Evolutionary conservation across 2,329 filamentous ascomycete species (phyloP).

Genomic region (Aspergillus sp.): DNA sequence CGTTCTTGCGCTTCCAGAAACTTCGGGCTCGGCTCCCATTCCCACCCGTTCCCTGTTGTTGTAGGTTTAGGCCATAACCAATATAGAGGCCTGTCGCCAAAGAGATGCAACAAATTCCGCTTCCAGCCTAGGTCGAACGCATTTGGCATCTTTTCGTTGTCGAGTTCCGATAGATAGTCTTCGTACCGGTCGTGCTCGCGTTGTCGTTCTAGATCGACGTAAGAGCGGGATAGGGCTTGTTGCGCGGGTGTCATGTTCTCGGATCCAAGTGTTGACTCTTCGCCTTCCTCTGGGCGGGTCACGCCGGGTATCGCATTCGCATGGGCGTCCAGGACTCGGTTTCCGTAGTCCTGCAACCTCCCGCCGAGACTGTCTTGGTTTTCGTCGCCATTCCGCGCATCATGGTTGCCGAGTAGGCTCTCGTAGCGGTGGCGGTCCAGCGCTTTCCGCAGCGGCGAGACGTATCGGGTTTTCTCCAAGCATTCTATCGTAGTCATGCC

Average conservation of each 20-base stretch:
- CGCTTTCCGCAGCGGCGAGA: constrained; percentile 72
- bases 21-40: constrained; percentile 79
- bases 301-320: constrained; percentile 78
- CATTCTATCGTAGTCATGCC: constrained; percentile 96
- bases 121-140: constrained; percentile 89
- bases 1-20: constrained; percentile 66
- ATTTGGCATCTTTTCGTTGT: constrained; percentile 83
- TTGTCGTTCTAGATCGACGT: constrained; percentile 60
- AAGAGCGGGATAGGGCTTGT: constrained; percentile 46
- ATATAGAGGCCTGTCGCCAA: constrained; percentile 69
- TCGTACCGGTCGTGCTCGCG: constrained; percentile 69
- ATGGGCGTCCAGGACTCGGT: constrained; percentile 78
- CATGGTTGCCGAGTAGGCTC: constrained; percentile 41
- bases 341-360: constrained; percentile 61
- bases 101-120: constrained; percentile 76
- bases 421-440: constrained; percentile 65
- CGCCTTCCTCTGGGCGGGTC: constrained; percentile 78
- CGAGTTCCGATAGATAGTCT: constrained; percentile 84
- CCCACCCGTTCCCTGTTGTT: constrained; percentile 89
- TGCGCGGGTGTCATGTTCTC: constrained; percentile 45
- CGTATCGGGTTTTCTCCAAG: constrained; percentile 91
- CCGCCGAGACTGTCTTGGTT: constrained; percentile 38
- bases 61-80: constrained; percentile 83
- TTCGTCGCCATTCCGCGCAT: constrained; percentile 15
- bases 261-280: constrained; percentile 43